Evolutionary conservation across 2,329 filamentous ascomycete species (phyloP).

Genomic region (Aschersonia sp.): DNA sequence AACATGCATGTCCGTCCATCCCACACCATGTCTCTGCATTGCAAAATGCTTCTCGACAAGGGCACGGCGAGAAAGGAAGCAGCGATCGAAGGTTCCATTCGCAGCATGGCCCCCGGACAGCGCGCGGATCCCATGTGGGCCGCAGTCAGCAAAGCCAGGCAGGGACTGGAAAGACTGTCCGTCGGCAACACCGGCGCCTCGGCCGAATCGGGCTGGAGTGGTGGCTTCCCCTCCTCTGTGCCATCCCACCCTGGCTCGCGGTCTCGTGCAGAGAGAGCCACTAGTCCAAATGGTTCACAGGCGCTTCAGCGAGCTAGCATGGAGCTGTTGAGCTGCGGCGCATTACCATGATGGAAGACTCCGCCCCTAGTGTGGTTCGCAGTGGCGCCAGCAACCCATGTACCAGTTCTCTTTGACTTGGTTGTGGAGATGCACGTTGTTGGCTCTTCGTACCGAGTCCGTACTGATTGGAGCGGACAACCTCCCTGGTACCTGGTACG

Average conservation of each 20-base stretch:
- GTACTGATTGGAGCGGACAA: no score
- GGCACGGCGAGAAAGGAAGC: no score
- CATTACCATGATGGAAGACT: neutral
- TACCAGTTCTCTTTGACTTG: neutral
- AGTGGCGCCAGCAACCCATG: neutral
- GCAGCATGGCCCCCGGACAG: neutral
- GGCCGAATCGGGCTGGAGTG: slow-evolving; percentile 3
- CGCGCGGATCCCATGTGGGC: neutral
- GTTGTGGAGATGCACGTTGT: neutral
- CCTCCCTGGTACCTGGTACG: no score
- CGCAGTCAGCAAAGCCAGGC: neutral
- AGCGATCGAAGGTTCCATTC: no score
- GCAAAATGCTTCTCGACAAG: no score
- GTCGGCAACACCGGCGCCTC: slow-evolving; percentile 2
- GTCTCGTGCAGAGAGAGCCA: neutral
- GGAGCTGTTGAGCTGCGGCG: neutral
- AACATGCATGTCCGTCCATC: no score
- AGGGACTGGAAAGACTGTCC: neutral
- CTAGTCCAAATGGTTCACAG: neutral
- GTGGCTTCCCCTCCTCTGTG: neutral
- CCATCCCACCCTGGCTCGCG: neutral
- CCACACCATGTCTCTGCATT: no score
- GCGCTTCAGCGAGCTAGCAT: neutral
- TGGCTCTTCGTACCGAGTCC: neutral
- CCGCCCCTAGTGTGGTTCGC: neutral